Evolutionary conservation across 345 rosid genomes (phyloP).

Genomic region (Xanthoceras sorbifolium): DNA sequence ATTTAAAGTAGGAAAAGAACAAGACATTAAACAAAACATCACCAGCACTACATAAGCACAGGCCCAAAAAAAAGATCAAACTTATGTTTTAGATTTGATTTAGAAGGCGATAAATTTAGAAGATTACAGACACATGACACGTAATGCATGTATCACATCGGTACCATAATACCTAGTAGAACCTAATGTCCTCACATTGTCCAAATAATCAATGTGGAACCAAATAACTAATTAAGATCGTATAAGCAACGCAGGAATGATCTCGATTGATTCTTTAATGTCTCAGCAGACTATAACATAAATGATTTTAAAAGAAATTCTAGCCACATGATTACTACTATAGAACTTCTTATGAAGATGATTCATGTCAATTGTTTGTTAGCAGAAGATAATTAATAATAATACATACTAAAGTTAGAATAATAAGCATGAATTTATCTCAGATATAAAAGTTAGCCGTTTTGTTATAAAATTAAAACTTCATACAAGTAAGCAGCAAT

Average conservation of each 20-base stretch:
- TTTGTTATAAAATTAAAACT: background rate
- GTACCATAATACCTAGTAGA: background rate
- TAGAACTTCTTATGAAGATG: too few species aligned
- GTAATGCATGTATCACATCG: background rate
- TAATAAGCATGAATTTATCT: background rate
- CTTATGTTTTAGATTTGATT: background rate
- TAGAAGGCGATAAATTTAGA: background rate
- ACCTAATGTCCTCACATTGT: background rate
- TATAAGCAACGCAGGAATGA: background rate
- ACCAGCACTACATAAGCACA: background rate
- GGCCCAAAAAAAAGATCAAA: background rate
- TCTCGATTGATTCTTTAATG: background rate
- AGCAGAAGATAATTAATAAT: background rate
- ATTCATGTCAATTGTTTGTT: background rate
- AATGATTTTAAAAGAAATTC: background rate
- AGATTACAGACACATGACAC: background rate
- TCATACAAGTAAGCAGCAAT: background rate
- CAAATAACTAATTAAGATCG: background rate
- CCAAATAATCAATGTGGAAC: background rate
- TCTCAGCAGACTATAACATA: background rate
- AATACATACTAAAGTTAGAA: background rate
- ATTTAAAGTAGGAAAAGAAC: background rate
- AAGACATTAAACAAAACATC: background rate
- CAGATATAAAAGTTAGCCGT: background rate
- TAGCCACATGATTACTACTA: background rate